Base-by-base conservation (phyloP, 805 yeast species). In the Blastobotrys terrestris region DNA sequence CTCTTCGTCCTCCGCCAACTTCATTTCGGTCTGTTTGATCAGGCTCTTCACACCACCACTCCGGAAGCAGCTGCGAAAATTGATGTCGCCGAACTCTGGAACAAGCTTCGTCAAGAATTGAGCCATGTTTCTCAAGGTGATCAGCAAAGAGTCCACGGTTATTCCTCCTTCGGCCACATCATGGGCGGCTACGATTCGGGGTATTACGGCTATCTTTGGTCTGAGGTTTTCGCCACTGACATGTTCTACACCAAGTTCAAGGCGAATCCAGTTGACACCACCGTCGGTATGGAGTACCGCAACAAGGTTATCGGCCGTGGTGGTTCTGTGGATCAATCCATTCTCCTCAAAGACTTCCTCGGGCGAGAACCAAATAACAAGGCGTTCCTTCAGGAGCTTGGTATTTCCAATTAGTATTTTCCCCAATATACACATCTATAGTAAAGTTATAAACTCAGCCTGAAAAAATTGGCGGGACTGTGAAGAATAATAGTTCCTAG, bases 171-270 rank as follows among this genome's bases (percentile, higher is more conserved):
- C 66, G 71, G 88, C 1, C 96, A 88, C 64, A 79, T 87, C 66
- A 79, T 84, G 73, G 89, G 89, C 40, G 92, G 95, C 15, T 88
- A 88, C 67, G 92, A 87, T 51, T 82, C 91, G 8, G 90, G 91
- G 2, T 88, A 88, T 69, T 88, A 88, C 61, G 95, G 95, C 1
- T 88, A 88, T 67, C 69, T 87, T 71, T 88, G 89, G 83, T 85
- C 95, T 1, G 83, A 83, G 62, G 95, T 87, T 14, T 88, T 83
- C 72, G 94, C 95, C 1, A 79, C 87, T 4, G 96, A 88, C 67
- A 85, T 88, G 64, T 88, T 78, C 71, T 81, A 85, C 66, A 70
- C 87, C 3, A 77, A 79, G 62, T 88, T 88, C 74, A 78, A 79
- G 53, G 61, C 70, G 1, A 80, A 85, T 65, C 94, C 95, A 44